Evolutionary conservation across 2,329 filamentous ascomycete species (phyloP), one percentile per base, ranked within the genome.

Genomic region (Aspergillus sp.): DNA sequence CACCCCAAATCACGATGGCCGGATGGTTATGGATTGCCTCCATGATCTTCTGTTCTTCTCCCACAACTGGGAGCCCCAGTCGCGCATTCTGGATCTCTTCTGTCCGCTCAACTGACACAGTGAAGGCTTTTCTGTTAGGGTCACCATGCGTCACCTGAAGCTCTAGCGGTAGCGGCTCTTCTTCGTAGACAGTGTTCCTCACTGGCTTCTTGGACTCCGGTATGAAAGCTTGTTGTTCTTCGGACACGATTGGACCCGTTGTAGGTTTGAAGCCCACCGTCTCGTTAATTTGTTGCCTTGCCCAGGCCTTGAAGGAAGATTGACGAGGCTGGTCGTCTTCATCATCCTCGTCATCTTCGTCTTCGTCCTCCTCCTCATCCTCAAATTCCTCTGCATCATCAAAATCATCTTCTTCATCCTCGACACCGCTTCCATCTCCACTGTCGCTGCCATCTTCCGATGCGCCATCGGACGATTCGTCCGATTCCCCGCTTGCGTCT

Each of bases 1-100:
- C 88, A 72, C 94, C 94, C 75, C 93, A 97, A 6, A 99, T 85
- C 10, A 99, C 88, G 1, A 97, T 89, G 3, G 91, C 86, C 48
- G 93, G 83, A 68, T 97, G 88, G 67, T 93, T 93, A 71, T 97
- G 88, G 45, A 99, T 91, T 1, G 92, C 91, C 72, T 99, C 94
- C 92, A 99, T 97, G 25, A 99, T 92, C 64, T 88, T 91, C 68
- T 99, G 94, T 71, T 99, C 94, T 70, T 97, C 92, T 1, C 89
- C 89, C 1, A 97, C 91, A 1, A 99, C 89, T 0, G 94, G 94
- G 14, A 99, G 80, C 51, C 88, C 84, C 44, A 95, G 71, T 11
- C 94, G 85, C 10, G 87, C 84, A 45, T 87, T 82, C 68, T 97
- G 90, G 19, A 97, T 88, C 16, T 88, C 86, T 4, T 85, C 75